A percentile compares a stretch with the other conserved stretches of the same genome.
These are phyloP conservation scores for Madurella mycetomatis DNA, from an alignment of 2,329 filamentous ascomycete genomes.

Conservation along the genomic window DNA sequence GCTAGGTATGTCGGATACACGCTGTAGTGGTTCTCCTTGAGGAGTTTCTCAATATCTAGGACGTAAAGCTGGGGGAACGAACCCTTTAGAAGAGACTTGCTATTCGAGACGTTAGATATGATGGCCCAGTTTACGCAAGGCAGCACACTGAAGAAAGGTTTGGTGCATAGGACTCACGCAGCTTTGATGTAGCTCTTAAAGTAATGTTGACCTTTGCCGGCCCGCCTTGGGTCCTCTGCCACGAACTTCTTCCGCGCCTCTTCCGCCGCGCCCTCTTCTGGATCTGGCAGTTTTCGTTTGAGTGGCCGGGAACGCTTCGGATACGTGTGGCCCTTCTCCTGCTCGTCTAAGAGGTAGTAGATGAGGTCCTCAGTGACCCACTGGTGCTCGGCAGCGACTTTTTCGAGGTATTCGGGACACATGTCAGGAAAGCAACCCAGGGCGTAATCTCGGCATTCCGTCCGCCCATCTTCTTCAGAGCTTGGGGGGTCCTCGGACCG, in stretches of 20 bases:
- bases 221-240: not conserved
- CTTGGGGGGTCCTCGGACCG: not conserved
- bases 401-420: conserved; percentile 36
- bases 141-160: not conserved
- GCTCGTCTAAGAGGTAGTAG: conserved; percentile 36
- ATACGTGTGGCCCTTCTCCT: conserved; percentile 38
- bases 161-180: conserved; percentile 11
- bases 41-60: conserved; percentile 25
- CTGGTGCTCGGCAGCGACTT: conserved; percentile 25
- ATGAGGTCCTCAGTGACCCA: conserved; percentile 34
- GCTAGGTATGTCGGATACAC: conserved; percentile 35
- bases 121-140: not conserved
- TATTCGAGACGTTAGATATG: conserved; percentile 6
- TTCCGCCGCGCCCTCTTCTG: conserved; percentile 17
- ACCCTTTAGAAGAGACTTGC: conserved; percentile 31
- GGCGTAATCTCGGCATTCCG: conserved; percentile 29
- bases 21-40: conserved; percentile 25
- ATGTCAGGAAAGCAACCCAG: conserved; percentile 43
- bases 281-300: conserved; percentile 39
- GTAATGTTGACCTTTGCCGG: conserved; percentile 4
- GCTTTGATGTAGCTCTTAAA: conserved; percentile 18
- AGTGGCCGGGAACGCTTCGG: conserved; percentile 27
- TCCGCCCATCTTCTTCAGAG: conserved; percentile 2
- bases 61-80: conserved; percentile 33
- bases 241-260: conserved; percentile 5